Evolutionary conservation across 306 rosid species (phyloP).

Genomic region (Spatholobus suberectus): DNA sequence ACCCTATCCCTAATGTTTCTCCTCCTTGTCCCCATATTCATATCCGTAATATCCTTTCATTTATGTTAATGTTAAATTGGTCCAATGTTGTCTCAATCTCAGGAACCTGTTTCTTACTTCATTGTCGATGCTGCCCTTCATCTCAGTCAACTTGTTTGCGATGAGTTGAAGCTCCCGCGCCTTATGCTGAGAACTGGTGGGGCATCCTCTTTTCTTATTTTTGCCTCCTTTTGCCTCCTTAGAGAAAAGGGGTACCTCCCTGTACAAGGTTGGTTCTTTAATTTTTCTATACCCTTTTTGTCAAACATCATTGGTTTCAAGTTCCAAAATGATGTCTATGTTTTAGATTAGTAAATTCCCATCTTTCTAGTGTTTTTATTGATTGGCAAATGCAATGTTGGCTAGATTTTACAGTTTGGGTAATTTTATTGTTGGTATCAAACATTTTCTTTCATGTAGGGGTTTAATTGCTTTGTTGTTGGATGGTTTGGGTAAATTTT

Average conservation of each 20-base stretch:
- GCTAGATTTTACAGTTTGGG: too few species aligned
- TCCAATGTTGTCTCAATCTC: background rate
- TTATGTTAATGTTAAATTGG: too few species aligned
- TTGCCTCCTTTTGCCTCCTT: slow-evolving; percentile 32
- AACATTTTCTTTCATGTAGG: too few species aligned
- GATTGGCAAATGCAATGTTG: background rate
- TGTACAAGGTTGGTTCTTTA: slow-evolving; percentile 43
- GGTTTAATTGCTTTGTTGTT: too few species aligned
- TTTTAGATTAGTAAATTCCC: background rate
- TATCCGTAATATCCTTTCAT: too few species aligned
- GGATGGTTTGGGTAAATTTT: too few species aligned
- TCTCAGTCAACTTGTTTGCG: slow-evolving; percentile 40
- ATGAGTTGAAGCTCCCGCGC: slow-evolving; percentile 5
- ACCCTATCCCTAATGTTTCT: too few species aligned
- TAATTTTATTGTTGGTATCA: too few species aligned
- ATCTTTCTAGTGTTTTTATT: background rate
- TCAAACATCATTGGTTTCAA: too few species aligned
- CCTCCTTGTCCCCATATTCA: too few species aligned
- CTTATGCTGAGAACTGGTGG: slow-evolving; percentile 47
- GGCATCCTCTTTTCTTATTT: slow-evolving; percentile 23
- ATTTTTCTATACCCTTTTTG: background rate
- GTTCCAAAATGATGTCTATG: background rate
- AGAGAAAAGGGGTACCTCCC: slow-evolving; percentile 52
- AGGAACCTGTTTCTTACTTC: slow-evolving; percentile 31
- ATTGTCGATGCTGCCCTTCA: slow-evolving; percentile 37